Evolutionary conservation across 305 asterid species (phyloP).

Genomic region (Nicotiana rustica): DNA sequence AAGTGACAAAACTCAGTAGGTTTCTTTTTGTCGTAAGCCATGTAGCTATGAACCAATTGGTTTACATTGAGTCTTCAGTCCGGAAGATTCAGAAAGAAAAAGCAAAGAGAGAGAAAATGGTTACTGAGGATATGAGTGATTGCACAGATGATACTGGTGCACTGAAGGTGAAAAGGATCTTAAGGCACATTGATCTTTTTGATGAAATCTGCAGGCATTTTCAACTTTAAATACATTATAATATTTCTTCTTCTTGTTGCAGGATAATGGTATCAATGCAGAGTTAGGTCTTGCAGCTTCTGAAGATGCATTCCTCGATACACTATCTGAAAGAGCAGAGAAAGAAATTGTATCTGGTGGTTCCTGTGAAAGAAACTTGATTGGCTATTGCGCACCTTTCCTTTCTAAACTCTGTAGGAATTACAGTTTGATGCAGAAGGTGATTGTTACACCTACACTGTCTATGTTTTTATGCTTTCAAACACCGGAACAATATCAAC

Average conservation of each 20-base stretch:
- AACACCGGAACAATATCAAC: background rate
- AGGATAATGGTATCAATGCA: conserved; percentile 78
- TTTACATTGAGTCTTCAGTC: conserved; percentile 72
- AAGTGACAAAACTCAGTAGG: conserved; percentile 75
- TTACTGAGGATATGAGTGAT: conserved; percentile 52
- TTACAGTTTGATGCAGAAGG: conserved; percentile 92
- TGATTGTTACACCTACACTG: conserved; percentile 42
- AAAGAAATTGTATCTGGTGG: conserved; percentile 85
- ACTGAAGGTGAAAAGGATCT: conserved; percentile 43
- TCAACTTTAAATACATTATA: conserved; percentile 22
- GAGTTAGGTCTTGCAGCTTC: conserved; percentile 94
- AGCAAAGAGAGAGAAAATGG: conserved; percentile 71
- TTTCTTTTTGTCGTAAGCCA: conserved; percentile 76
- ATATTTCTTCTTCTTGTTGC: conserved; percentile 37
- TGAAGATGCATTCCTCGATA: conserved; percentile 90
- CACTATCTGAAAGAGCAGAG: conserved; percentile 83
- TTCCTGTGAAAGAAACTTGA: conserved; percentile 67
- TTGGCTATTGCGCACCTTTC: conserved; percentile 79
- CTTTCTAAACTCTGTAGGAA: conserved; percentile 84
- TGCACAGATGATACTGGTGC: conserved; percentile 43
- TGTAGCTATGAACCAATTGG: conserved; percentile 93
- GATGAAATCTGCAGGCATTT: conserved; percentile 22
- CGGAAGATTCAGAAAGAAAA: conserved; percentile 81
- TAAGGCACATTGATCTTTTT: conserved; percentile 40
- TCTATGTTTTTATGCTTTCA: conserved; percentile 7